These are phyloP conservation scores for Picea sitchensis DNA, from an alignment of 75 land plant genomes.

Conservation along the genomic window DNA sequence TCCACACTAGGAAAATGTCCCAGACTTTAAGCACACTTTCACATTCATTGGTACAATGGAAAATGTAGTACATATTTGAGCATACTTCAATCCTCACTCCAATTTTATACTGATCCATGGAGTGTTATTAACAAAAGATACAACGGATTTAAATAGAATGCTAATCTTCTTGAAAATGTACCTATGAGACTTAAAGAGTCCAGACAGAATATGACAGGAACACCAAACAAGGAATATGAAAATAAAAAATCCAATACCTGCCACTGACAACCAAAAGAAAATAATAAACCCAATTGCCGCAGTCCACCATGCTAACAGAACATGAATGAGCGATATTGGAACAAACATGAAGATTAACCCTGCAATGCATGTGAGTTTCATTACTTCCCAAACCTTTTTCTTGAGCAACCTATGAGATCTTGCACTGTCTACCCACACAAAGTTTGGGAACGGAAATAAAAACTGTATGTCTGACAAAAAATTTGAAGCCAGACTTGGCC, in stretches of 20 bases:
- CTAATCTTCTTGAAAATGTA: background rate
- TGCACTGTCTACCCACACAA: constrained; percentile 12
- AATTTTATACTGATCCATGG: no score
- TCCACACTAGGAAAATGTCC: no score
- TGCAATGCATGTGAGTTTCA: constrained; percentile 21
- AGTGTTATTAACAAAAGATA: no score
- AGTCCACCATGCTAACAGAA: constrained; percentile 44
- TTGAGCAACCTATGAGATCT: constrained; percentile 21
- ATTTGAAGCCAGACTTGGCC: background rate
- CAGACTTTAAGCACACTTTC: no score
- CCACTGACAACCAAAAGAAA: constrained; percentile 28
- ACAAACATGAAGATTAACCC: constrained; percentile 22
- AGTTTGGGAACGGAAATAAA: constrained; percentile 15
- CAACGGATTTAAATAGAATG: no score
- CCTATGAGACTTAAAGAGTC: background rate
- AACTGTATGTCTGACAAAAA: constrained; percentile 14
- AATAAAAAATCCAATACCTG: constrained; percentile 33
- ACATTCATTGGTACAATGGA: no score
- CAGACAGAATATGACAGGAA: constrained; percentile 10
- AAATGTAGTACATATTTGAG: no score
- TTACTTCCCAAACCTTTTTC: constrained; percentile 33
- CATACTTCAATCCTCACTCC: no score
- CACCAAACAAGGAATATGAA: constrained; percentile 32
- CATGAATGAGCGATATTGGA: constrained; percentile 32
- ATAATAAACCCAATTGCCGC: constrained; percentile 30